Evolutionary conservation across 805 yeast species (phyloP), one percentile per base, ranked within the genome.

Genomic region (Cyberlindnera amylophila): DNA sequence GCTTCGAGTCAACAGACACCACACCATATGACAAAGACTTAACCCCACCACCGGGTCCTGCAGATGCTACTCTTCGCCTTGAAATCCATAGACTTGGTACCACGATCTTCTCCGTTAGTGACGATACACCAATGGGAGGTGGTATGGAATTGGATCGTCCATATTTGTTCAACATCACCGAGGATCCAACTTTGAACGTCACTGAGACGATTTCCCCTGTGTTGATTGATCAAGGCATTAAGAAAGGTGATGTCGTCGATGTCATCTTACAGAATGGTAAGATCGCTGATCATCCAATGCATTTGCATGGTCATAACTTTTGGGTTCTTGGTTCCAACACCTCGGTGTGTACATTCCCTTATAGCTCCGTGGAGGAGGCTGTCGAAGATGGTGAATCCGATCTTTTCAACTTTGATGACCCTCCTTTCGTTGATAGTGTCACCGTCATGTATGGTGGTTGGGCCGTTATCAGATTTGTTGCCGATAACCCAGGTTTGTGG

Each of bases 251-350:
- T 34, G 49, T 55, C 3, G 61, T 63, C 23, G 69, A 65, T 39
- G 47, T 65, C 31, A 54, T 64, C 15, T 42, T 65, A 41, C 55
- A 64, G 46, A 64, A 63, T 41, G 51, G 47, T 42, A 49, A 55
- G 19, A 44, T 47, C 19, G 59, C 61, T 39, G 59, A 58, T 40
- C 69, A 65, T 44, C 69, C 69, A 8, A 52, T 63, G 27, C 69
- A 65, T 39, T 44, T 65, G 12, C 69, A 65, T 42, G 69, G 68
- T 3, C 69, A 65, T 39, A 49, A 53, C 18, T 59, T 64, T 46
- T 62, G 61, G 42, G 45, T 58, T 2, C 50, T 65, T 21, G 58
- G 63, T 35, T 55, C 41, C 39, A 57, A 61, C 32, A 53, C 39
- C 15, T 27, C 54, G 10, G 41, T 46, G 14, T 49, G 49, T 9